These are phyloP conservation scores for Lentinula aciculospora DNA, from an alignment of 768 basidiomycete genomes.

Conservation along the genomic window DNA sequence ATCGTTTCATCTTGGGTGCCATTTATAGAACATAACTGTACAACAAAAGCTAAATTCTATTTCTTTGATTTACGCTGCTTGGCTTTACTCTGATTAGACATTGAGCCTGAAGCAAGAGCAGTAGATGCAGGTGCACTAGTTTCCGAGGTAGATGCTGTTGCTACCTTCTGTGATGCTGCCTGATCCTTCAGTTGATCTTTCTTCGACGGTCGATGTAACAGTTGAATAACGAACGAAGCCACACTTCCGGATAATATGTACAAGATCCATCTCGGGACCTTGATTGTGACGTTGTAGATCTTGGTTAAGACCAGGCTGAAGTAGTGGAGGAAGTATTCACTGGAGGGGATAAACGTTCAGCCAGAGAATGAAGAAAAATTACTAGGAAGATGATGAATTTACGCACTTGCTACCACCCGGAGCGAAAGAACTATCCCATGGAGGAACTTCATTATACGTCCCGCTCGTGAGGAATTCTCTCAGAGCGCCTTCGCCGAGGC, in stretches of 20 bases:
- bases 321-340: constrained; percentile 65
- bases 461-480: constrained; percentile 64
- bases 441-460: constrained; percentile 53
- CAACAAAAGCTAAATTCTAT: constrained; percentile 10
- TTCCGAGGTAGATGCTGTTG: background rate
- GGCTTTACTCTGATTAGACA: constrained; percentile 16
- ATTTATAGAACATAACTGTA: background rate
- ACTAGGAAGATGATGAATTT: background rate
- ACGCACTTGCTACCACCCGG: constrained; percentile 73
- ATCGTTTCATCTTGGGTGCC: background rate
- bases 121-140: background rate
- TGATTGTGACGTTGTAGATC: constrained; percentile 44
- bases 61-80: constrained; percentile 29
- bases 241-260: constrained; percentile 59
- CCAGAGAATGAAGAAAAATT: background rate
- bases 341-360: constrained; percentile 20
- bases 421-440: constrained; percentile 65
- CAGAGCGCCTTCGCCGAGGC: constrained; percentile 53
- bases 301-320: constrained; percentile 43
- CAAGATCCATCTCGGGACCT: constrained; percentile 69
- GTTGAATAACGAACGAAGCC: constrained; percentile 61
- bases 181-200: background rate
- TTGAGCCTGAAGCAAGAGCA: background rate
- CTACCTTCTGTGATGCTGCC: background rate
- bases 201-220: constrained; percentile 43